phyloP scores from a whole-genome alignment of 495 filamentous ascomycete species.

The Aspergillus diversus region DNA sequence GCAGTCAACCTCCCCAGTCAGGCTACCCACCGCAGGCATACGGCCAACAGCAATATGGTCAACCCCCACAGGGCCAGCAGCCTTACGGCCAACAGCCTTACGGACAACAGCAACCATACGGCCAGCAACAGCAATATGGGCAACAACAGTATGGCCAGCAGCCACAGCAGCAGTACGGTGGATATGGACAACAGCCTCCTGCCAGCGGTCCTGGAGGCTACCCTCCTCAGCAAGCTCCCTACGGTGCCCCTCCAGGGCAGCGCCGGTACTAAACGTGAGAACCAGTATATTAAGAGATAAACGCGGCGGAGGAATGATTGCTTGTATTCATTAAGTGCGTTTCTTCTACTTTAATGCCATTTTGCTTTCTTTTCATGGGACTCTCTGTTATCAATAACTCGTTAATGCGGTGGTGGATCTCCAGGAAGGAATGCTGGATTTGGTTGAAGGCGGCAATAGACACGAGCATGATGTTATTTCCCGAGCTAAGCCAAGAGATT shows the following conservation, averaged over 20 bases:
- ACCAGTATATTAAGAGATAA: not conserved
- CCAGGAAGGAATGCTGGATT: not conserved
- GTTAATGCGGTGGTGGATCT: not conserved
- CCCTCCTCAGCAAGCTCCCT: constrained; percentile 13
- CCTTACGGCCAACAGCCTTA: constrained; percentile 9
- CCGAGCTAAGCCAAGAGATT: not conserved
- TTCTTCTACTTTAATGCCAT: not conserved
- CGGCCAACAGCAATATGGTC: constrained; percentile 8
- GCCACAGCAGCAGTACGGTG: constrained; percentile 7
- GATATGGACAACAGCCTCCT: constrained; percentile 10
- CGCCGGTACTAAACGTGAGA: constrained; percentile 1
- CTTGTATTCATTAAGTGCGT: constrained; percentile 14
- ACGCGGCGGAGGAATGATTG: not conserved
- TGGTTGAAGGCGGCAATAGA: not conserved
- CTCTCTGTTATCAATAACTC: not conserved
- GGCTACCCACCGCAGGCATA: constrained; percentile 31
- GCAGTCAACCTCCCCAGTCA: constrained; percentile 20
- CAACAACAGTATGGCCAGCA: constrained; percentile 15
- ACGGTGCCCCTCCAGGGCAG: constrained; percentile 10
- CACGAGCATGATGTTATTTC: not conserved
- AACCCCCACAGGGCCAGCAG: constrained; percentile 4
- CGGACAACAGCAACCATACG: constrained; percentile 5
- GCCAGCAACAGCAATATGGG: constrained; percentile 9
- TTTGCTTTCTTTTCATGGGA: not conserved
- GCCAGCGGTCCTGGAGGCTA: not conserved